Evolutionary conservation across 495 filamentous ascomycete species (phyloP), one percentile per base, ranked within the genome.

Genomic region (Trichoderma asperelloides): DNA sequence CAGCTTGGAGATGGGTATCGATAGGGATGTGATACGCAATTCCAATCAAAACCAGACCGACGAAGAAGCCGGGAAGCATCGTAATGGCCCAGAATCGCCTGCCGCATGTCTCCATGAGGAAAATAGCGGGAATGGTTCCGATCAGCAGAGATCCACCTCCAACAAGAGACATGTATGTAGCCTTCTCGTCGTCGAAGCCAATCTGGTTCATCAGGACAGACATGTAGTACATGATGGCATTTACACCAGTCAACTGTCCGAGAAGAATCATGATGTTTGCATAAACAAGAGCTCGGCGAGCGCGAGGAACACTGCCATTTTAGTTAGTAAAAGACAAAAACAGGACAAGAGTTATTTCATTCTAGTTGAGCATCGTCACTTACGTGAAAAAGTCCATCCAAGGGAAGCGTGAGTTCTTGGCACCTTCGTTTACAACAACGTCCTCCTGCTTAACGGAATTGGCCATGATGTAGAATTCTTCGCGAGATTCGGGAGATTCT

Each of bases 81-180:
- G 78, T 76, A 64, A 82, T 84, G 30, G 86, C 85, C 85, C 84
- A 87, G 78, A 86, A 86, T 21, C 90, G 83, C 9, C 89, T 85
- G 8, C 90, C 89, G 69, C 89, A 91, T 0, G 86, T 91, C 70
- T 92, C 89, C 68, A 92, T 92, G 6, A 88, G 90, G 73, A 88
- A 90, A 47, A 92, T 77, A 15, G 89, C 89, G 0, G 89, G 89
- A 25, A 91, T 81, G 2, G 89, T 88, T 66, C 91, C 90, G 37
- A 92, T 75, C 78, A 86, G 73, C 1, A 87, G 74, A 0, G 84
- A 73, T n/a, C 82, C 85, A 55, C 86, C 86, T 3, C 85, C 85
- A 18, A 88, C 86, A 1, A 88, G 78, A 6, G 84, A 86, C 85
- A 87, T 87, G 76, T 85, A 86, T 30, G 84, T 81, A 40, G 81